phyloP scores from a whole-genome alignment of 371 early-diverging fungal genomes.

The Fennellomyces sp. region DNA sequence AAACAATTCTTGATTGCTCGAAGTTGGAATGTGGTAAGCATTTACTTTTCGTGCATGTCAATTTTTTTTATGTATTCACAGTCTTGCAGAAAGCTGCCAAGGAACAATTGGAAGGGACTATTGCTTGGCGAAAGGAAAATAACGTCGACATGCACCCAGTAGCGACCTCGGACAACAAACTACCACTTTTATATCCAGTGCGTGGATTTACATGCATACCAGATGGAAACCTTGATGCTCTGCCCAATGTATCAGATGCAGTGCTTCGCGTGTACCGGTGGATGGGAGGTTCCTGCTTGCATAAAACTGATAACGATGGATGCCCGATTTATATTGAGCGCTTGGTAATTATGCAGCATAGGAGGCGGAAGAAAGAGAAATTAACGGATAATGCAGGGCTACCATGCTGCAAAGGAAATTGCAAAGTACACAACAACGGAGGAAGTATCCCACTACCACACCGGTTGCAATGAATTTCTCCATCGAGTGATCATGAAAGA shows the following conservation, averaged over 20 bases:
- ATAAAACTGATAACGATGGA: constrained; percentile 83
- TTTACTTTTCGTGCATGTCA: neutral
- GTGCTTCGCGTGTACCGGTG: constrained; percentile 68
- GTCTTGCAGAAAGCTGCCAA: constrained; percentile 60
- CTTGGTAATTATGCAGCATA: constrained; percentile 42
- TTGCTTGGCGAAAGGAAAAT: constrained; percentile 73
- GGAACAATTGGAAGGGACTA: constrained; percentile 66
- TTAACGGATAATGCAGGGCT: constrained; percentile 46
- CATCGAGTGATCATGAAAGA: constrained; percentile 73
- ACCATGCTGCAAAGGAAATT: constrained; percentile 75
- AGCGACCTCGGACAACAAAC: constrained; percentile 61
- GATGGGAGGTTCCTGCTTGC: constrained; percentile 83
- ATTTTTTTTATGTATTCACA: neutral
- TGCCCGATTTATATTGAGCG: constrained; percentile 84
- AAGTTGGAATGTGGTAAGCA: constrained; percentile 60
- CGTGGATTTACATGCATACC: constrained; percentile 71
- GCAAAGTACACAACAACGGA: constrained; percentile 65
- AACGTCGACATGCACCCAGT: constrained; percentile 71
- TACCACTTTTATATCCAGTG: constrained; percentile 73
- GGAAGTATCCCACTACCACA: constrained; percentile 73
- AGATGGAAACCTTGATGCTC: constrained; percentile 69
- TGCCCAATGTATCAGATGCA: constrained; percentile 68
- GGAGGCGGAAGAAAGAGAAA: neutral
- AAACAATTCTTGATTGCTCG: constrained; percentile 67
- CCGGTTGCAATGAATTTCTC: constrained; percentile 79